phyloP scores from a whole-genome alignment of 345 rosid genomes.

The Populus alba region DNA sequence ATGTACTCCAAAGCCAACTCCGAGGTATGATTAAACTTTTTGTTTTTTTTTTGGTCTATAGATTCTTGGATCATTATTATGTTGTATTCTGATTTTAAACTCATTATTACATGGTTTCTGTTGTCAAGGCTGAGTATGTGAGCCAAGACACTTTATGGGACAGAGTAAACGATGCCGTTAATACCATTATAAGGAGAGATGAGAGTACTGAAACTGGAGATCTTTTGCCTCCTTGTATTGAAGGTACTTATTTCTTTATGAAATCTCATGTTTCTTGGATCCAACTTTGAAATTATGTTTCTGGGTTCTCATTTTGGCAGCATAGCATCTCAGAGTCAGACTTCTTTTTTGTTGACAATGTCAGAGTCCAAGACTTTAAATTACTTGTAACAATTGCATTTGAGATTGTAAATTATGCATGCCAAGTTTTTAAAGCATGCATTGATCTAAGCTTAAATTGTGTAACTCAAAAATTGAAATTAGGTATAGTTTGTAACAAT shows the following conservation, averaged over 20 bases:
- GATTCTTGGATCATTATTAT: slow-evolving; percentile 19
- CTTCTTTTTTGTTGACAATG: neutral
- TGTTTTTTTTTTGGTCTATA: slow-evolving; percentile 7
- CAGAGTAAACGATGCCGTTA: slow-evolving; percentile 84
- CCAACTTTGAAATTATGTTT: slow-evolving; percentile 5
- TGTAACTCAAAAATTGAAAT: neutral
- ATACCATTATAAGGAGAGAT: slow-evolving; percentile 87
- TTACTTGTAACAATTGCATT: neutral
- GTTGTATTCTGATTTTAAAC: neutral
- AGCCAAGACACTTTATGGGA: slow-evolving; percentile 80
- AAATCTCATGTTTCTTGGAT: slow-evolving; percentile 13
- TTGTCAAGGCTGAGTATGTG: slow-evolving; percentile 69
- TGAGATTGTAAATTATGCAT: neutral
- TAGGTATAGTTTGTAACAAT: neutral
- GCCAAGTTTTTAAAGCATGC: neutral
- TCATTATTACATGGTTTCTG: slow-evolving; percentile 1
- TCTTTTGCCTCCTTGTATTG: slow-evolving; percentile 96
- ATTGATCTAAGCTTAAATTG: neutral
- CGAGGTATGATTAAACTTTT: slow-evolving; percentile 49
- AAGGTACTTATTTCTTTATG: slow-evolving; percentile 50
- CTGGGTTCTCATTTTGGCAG: neutral
- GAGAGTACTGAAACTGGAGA: slow-evolving; percentile 77
- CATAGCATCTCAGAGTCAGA: neutral
- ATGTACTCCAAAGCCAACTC: slow-evolving; percentile 97
- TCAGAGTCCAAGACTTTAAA: neutral